phyloP scores from a whole-genome alignment of 2,329 filamentous ascomycete genomes.

The Fusarium nelsonii region DNA sequence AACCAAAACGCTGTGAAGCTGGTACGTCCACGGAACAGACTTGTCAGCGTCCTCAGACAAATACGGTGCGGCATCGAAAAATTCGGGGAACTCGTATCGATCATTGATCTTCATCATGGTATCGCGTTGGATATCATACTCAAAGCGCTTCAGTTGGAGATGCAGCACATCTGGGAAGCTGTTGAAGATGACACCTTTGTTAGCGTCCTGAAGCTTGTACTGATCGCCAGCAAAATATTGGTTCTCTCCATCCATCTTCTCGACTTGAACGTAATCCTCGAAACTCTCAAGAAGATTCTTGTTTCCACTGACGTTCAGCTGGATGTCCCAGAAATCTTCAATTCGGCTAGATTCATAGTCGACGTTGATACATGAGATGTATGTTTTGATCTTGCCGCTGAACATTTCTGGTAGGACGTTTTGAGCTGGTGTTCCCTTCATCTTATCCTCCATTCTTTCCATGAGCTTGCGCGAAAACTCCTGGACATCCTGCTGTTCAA shows the following conservation, averaged over 20 bases:
- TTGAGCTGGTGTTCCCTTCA: slow-evolving; percentile 95
- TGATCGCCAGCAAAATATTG: slow-evolving; percentile 95
- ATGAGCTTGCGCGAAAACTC: slow-evolving; percentile 96
- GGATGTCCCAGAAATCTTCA: slow-evolving; percentile 99
- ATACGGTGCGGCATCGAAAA: slow-evolving; percentile 87
- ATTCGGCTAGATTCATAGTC: slow-evolving; percentile 95
- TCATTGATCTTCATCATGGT: slow-evolving; percentile 99
- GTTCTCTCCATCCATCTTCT: slow-evolving; percentile 97
- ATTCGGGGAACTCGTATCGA: slow-evolving; percentile 88
- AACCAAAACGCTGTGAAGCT: slow-evolving; percentile 93
- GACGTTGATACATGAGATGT: slow-evolving; percentile 98
- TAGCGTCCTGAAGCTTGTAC: slow-evolving; percentile 93
- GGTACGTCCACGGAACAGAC: slow-evolving; percentile 91
- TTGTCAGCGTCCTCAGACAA: slow-evolving; percentile 87
- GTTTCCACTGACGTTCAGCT: slow-evolving; percentile 95
- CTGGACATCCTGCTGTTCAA: slow-evolving; percentile 98
- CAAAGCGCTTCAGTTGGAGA: slow-evolving; percentile 95
- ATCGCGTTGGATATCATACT: slow-evolving; percentile 95
- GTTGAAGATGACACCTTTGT: slow-evolving; percentile 97
- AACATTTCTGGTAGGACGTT: slow-evolving; percentile 92
- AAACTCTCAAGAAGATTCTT: slow-evolving; percentile 95
- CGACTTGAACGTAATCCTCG: slow-evolving; percentile 94
- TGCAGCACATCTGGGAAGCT: slow-evolving; percentile 95
- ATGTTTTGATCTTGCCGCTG: slow-evolving; percentile 97
- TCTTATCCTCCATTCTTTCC: slow-evolving; percentile 96